phyloP scores from a whole-genome alignment of 2,329 filamentous ascomycete genomes.

The Nemania sp. region DNA sequence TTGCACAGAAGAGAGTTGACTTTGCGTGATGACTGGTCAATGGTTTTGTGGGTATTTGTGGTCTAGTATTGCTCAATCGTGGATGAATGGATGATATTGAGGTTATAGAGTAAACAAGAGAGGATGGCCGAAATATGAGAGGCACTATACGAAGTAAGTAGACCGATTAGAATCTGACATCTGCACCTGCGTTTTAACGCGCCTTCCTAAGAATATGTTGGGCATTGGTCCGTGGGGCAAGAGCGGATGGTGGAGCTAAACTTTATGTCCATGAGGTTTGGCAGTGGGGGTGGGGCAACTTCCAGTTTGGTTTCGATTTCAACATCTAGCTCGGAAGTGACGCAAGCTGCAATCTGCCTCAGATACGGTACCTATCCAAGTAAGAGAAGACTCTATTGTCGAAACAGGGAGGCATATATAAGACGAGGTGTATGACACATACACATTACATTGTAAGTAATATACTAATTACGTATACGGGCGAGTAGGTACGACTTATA shows the following conservation, averaged over 20 bases:
- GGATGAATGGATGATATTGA: neutral
- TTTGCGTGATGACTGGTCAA: too few species aligned
- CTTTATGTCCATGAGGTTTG: neutral
- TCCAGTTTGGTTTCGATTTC: constrained; percentile 11
- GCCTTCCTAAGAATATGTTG: constrained; percentile 10
- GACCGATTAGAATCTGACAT: neutral
- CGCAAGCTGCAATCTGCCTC: constrained; percentile 11
- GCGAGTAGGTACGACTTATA: too few species aligned
- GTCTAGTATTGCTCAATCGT: too few species aligned
- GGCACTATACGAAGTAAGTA: neutral
- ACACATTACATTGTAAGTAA: too few species aligned
- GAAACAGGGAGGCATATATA: too few species aligned
- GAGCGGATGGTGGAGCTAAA: constrained; percentile 23
- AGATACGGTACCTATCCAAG: too few species aligned
- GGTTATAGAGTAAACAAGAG: neutral
- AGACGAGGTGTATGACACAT: too few species aligned
- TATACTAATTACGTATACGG: too few species aligned
- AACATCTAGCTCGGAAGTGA: constrained; percentile 22
- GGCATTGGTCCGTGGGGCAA: constrained; percentile 5
- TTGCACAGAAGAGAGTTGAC: neutral
- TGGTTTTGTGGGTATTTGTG: too few species aligned
- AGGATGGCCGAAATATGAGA: too few species aligned
- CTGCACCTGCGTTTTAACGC: neutral
- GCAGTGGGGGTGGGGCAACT: constrained; percentile 29
- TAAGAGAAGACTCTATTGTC: too few species aligned